phyloP scores from a whole-genome alignment of 2,329 filamentous ascomycete genomes.

The Zasmidium citrigriseum region DNA sequence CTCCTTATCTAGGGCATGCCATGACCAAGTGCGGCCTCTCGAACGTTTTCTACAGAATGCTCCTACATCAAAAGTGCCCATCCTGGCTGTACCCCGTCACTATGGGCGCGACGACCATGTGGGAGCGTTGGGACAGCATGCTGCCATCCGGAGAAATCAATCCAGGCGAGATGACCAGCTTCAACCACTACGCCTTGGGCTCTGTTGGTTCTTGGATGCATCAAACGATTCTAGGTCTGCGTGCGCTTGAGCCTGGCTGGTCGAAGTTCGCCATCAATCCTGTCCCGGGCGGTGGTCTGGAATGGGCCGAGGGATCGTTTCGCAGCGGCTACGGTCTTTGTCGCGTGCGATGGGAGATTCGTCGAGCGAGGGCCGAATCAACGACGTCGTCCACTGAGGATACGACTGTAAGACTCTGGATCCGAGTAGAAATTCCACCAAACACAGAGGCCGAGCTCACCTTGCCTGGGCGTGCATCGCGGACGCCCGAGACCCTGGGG shows the following conservation, averaged over 20 bases:
- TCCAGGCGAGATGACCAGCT: constrained; percentile 50
- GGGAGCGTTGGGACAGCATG: constrained; percentile 56
- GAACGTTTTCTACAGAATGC: constrained; percentile 46
- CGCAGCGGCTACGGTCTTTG: too few relatives aligned
- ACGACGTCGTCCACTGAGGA: too few relatives aligned
- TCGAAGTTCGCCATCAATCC: not conserved
- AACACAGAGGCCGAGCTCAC: too few relatives aligned
- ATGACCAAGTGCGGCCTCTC: not conserved
- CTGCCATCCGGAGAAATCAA: constrained; percentile 48
- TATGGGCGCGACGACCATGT: constrained; percentile 51
- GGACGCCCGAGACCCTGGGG: too few relatives aligned
- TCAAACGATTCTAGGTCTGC: not conserved
- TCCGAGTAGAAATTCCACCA: too few relatives aligned
- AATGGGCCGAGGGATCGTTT: too few relatives aligned
- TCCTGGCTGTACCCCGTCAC: constrained; percentile 54
- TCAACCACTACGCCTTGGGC: constrained; percentile 52
- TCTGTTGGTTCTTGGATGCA: constrained; percentile 53
- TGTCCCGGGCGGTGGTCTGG: not conserved
- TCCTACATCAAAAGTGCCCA: constrained; percentile 47
- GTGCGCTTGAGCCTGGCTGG: constrained; percentile 4
- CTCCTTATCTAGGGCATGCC: constrained; percentile 41
- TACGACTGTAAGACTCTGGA: too few relatives aligned
- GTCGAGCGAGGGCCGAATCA: too few relatives aligned
- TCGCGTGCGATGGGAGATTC: too few relatives aligned
- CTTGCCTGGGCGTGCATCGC: too few relatives aligned